Conservation (phyloP, 129 eudicot genomes). For the Centaurea solstitialis region DNA sequence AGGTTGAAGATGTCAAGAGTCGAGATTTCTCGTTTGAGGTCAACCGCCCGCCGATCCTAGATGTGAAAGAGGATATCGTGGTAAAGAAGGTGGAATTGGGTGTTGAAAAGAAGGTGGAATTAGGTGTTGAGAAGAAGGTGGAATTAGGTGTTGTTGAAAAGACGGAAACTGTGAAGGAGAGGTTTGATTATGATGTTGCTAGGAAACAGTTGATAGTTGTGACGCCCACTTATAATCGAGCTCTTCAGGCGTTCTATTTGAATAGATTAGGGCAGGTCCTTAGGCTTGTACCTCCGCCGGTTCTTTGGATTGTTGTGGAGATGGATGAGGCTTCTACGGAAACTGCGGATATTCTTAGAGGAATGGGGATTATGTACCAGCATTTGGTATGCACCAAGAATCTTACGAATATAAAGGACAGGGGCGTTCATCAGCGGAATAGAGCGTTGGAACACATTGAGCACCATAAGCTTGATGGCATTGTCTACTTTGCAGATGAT, state of each 20-base stretch:
- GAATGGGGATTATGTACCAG: slow-evolving; percentile 75
- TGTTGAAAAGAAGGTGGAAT: slow-evolving; percentile 26
- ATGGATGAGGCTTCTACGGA: slow-evolving; percentile 68
- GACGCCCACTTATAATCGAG: slow-evolving; percentile 80
- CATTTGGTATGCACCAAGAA: slow-evolving; percentile 80
- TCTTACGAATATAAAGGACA: slow-evolving; percentile 69
- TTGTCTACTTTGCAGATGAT: slow-evolving; percentile 95
- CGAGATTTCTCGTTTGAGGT: slow-evolving; percentile 55
- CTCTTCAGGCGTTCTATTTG: slow-evolving; percentile 70
- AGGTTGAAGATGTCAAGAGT: slow-evolving; percentile 41
- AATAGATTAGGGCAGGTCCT: slow-evolving; percentile 72
- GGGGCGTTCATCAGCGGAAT: slow-evolving; percentile 95
- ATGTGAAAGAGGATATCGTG: slow-evolving; percentile 41
- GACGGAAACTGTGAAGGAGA: slow-evolving; percentile 22
- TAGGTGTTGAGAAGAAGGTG: slow-evolving; percentile 42
- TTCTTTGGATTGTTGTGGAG: slow-evolving; percentile 95
- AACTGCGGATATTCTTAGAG: slow-evolving; percentile 83
- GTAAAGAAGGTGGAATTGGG: slow-evolving; percentile 44
- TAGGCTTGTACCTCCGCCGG: slow-evolving; percentile 75
- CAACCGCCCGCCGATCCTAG: slow-evolving; percentile 31
- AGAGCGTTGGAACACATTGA: slow-evolving; percentile 86
- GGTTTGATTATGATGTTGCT: slow-evolving; percentile 43
- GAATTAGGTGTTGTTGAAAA: slow-evolving; percentile 37
- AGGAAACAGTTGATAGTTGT: slow-evolving; percentile 70
- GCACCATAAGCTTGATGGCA: slow-evolving; percentile 84